These are phyloP conservation scores for Aspergillus brunneoviolaceus DNA, from an alignment of 2,329 filamentous ascomycete species.

Conservation along the genomic window DNA sequence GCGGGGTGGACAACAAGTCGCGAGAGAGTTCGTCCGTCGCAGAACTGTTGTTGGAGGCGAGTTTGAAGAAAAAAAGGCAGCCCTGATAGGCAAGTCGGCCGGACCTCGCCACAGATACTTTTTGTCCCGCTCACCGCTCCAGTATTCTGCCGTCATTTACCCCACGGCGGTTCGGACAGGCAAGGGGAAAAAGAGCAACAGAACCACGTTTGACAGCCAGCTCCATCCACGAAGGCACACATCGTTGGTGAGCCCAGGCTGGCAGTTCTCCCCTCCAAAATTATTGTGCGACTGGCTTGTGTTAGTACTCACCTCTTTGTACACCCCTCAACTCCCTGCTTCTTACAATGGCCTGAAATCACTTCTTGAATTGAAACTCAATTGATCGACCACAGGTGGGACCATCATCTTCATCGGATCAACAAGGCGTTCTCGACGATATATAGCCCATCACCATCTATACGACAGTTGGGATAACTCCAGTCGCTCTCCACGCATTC, in stretches of 20 bases:
- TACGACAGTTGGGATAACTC: background rate
- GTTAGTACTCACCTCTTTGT: background rate
- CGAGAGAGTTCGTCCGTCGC: conserved; percentile 11
- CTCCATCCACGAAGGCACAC: conserved; percentile 2
- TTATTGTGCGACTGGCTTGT: background rate
- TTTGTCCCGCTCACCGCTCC: conserved; percentile 26
- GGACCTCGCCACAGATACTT: conserved; percentile 29
- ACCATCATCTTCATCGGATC: background rate
- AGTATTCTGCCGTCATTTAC: conserved; percentile 26
- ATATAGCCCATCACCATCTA: background rate
- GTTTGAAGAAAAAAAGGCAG: conserved; percentile 21
- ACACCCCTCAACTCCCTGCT: background rate
- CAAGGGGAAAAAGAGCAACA: conserved; percentile 3
- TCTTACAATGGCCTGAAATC: background rate
- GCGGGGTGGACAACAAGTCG: conserved; percentile 10
- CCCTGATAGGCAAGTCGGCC: conserved; percentile 34
- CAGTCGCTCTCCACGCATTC: background rate
- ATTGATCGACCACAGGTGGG: conserved; percentile 2
- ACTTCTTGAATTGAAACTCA: conserved; percentile 1
- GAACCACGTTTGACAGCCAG: background rate
- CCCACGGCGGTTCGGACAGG: conserved; percentile 27
- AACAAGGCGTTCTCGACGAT: background rate
- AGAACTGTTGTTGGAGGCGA: conserved; percentile 1
- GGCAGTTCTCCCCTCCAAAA: background rate
- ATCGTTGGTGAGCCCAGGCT: background rate